Evolutionary conservation across 495 filamentous ascomycete species (phyloP), one percentile per base, ranked within the genome.

Genomic region (Neurospora terricola): DNA sequence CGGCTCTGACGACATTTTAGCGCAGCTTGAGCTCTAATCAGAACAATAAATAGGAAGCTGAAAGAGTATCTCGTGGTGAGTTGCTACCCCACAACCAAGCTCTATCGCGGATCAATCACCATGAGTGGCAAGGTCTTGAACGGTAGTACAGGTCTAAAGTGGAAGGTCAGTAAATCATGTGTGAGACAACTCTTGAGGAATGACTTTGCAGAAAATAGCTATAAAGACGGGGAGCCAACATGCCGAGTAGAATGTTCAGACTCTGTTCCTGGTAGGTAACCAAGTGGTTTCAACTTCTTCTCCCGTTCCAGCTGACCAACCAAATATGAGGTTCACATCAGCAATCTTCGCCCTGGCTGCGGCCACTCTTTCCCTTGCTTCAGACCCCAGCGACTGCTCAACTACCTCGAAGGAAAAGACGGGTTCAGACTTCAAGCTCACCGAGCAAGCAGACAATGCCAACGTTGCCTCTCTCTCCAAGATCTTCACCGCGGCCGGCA

Each of bases 361-460:
- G 27, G 54, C 54, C 54, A 18, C 54, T 62, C 27, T 34, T 62
- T 62, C 27, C 7, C 54, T 72, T 38, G 73, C 71, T 18, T 68
- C 68, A n/a, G 40, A 70, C 37, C 70, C 73, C 42, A 72, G 40
- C 66, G 72, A 72, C 66, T 75, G 73, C 73, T 43, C 66, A 39
- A 71, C 73, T 4, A 4, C 37, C 6, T 40, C 71, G 11, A 75
- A 75, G 36, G 8, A 27, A 11, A 71, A 71, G 71, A 70, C 27
- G 0, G 73, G 73, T 0, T 30, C 70, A 18, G 73, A 74, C 66
- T 74, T 72, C 23, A 37, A 62, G 10, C 76, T 77, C 38, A 73
- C 66, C 21, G 76, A 77, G 40, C 72, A 75, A 38, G 66, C 69
- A 1, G 74, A 79, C 71, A 79, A 79, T 38, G 16, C 74, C 71